Evolutionary conservation across 192 early-diverging fungal species (phyloP), one percentile per base, ranked within the genome.

Genomic region (Dispira parvispora): DNA sequence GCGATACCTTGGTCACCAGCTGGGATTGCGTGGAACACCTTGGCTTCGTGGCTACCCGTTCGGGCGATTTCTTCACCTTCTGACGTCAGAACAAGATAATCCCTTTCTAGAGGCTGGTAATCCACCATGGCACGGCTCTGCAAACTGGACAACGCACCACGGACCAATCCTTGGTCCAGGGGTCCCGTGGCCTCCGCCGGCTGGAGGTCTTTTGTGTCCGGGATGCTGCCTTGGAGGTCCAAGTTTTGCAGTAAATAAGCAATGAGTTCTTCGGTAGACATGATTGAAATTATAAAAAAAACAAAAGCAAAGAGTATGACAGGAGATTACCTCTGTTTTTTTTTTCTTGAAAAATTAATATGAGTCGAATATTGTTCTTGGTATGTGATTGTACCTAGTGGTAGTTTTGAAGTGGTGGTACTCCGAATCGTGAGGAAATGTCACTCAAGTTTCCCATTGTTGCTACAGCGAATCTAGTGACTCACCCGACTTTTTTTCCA

Each of bases 1-100:
- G 84, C 53, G 66, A 96, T 88, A 49, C 92, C 92, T 61, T 87
- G 82, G 11, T 74, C 75, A 26, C 85, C 86, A 28, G 79, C 68
- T 46, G 94, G 91, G 45, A 99, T 78, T 18, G 88, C 84, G 55
- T 88, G 75, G 73, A 94, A 99, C 46, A 98, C 88, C 62, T 80
- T 84, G 25, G 86, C 93, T 73, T 98, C 96, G 68, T 95, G 91
- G 68, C 86, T 90, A 62, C 96, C 96, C 55, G 82, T 78, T 42
- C 84, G 79, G 11, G 84, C 85, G 67, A 94, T 82, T 62, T 89
- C 88, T 44, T 78, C 66, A 47, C 94, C 96, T 74, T 99, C 96
- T n/a, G 75, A 75, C 13, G 90, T 91, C 65, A 98, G 72, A 61
- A 77, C 76, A 83, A 89, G 94, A 25, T 78, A 66, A 70, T 96